Evolutionary conservation across 2,329 filamentous ascomycete species (phyloP).

Genomic region (Colletotrichum musicola): DNA sequence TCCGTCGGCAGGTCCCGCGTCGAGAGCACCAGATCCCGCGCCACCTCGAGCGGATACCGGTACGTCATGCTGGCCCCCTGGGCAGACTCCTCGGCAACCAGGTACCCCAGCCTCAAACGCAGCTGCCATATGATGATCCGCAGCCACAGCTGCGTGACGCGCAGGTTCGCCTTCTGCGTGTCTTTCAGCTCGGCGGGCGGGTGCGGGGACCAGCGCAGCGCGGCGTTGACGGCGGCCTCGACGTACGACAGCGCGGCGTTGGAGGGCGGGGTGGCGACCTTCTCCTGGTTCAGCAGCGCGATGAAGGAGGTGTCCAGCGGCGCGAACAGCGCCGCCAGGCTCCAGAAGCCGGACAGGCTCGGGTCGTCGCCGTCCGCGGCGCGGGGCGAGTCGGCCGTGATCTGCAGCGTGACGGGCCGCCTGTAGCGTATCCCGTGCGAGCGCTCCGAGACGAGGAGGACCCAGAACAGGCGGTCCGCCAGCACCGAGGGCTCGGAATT

Average conservation of each 20-base stretch:
- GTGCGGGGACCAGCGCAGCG: slow-evolving; percentile 46
- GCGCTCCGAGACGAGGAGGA: slow-evolving; percentile 57
- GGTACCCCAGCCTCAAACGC: slow-evolving; percentile 56
- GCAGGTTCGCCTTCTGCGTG: slow-evolving; percentile 59
- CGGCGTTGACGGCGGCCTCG: slow-evolving; percentile 52
- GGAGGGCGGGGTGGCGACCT: slow-evolving; percentile 47
- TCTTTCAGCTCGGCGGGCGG: slow-evolving; percentile 49
- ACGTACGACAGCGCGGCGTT: slow-evolving; percentile 50
- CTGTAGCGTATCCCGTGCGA: slow-evolving; percentile 60
- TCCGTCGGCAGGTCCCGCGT: slow-evolving; percentile 53
- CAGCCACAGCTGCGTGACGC: slow-evolving; percentile 60
- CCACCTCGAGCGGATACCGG: slow-evolving; percentile 57
- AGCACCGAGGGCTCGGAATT: slow-evolving; percentile 46
- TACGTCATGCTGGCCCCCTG: slow-evolving; percentile 53
- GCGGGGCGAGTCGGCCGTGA: slow-evolving; percentile 52
- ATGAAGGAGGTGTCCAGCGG: slow-evolving; percentile 58
- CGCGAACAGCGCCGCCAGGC: slow-evolving; percentile 55
- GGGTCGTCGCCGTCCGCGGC: slow-evolving; percentile 46
- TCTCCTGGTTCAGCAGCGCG: slow-evolving; percentile 55
- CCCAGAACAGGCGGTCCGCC: slow-evolving; percentile 57
- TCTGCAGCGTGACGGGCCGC: slow-evolving; percentile 57
- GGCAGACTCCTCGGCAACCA: slow-evolving; percentile 51
- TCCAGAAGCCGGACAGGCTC: slow-evolving; percentile 54
- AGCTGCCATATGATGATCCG: slow-evolving; percentile 60
- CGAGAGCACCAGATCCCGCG: slow-evolving; percentile 54